phyloP scores from a whole-genome alignment of 192 early-diverging fungal genomes.

The Helicostylum pulchrum region DNA sequence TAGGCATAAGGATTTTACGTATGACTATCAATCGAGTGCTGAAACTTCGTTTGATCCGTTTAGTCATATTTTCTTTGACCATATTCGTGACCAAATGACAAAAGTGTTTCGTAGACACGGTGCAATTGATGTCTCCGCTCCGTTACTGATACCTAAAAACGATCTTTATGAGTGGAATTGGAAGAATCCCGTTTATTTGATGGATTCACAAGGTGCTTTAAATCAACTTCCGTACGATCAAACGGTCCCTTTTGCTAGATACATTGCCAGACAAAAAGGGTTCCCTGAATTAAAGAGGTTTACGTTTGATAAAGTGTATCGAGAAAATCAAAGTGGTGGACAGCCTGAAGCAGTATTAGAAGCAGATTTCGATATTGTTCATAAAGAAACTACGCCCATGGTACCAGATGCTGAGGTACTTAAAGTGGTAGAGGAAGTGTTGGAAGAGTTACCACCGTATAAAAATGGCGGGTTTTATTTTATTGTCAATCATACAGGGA shows the following conservation, averaged over 20 bases:
- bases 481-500: slow-evolving; percentile 69
- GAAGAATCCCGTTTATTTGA: slow-evolving; percentile 71
- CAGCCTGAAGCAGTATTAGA: slow-evolving; percentile 77
- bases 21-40: slow-evolving; percentile 67
- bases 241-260: slow-evolving; percentile 89
- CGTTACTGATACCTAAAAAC: slow-evolving; percentile 78
- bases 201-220: slow-evolving; percentile 80
- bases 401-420: slow-evolving; percentile 88
- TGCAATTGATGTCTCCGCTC: slow-evolving; percentile 78
- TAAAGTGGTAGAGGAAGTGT: slow-evolving; percentile 72
- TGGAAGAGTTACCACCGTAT: slow-evolving; percentile 67
- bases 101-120: slow-evolving; percentile 82
- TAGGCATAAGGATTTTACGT: slow-evolving; percentile 86
- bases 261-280: slow-evolving; percentile 65
- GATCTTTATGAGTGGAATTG: slow-evolving; percentile 58
- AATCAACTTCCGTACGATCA: slow-evolving; percentile 88
- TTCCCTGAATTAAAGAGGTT: slow-evolving; percentile 80
- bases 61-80: slow-evolving; percentile 62
- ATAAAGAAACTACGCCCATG: slow-evolving; percentile 52
- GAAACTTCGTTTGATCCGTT: slow-evolving; percentile 52
- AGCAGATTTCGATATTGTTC: slow-evolving; percentile 91
- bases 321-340: slow-evolving; percentile 75
- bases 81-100: slow-evolving; percentile 68
- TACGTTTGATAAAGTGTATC: slow-evolving; percentile 80
- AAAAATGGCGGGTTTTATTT: slow-evolving; percentile 57